Percentiles rank a stretch among this genome's conserved stretches.
These are phyloP conservation scores for Trichoderma gamsii DNA, from an alignment of 495 filamentous ascomycete species.

Conservation along the genomic window DNA sequence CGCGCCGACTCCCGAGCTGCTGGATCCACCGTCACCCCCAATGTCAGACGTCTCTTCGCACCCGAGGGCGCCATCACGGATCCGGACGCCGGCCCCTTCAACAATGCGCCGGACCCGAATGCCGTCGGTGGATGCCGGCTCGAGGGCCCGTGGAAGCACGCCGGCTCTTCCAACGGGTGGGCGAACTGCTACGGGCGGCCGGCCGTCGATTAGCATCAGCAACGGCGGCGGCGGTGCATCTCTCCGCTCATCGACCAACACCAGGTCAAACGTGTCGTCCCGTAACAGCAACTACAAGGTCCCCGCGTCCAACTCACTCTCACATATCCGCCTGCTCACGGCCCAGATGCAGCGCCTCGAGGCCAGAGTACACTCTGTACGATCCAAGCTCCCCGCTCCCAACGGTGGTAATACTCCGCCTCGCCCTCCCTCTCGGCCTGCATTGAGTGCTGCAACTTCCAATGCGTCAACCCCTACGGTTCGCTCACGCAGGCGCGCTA, in stretches of 20 bases:
- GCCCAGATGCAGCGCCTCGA: slow-evolving; percentile 96
- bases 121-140: slow-evolving; percentile 36
- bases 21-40: slow-evolving; percentile 53
- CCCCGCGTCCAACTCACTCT: slow-evolving; percentile 78
- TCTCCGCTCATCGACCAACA: slow-evolving; percentile 27
- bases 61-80: slow-evolving; percentile 28
- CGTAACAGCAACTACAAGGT: slow-evolving; percentile 43
- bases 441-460: slow-evolving; percentile 41
- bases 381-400: slow-evolving; percentile 83
- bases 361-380: slow-evolving; percentile 84
- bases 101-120: slow-evolving; percentile 40
- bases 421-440: slow-evolving; percentile 65
- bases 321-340: slow-evolving; percentile 86
- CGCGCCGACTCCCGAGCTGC: slow-evolving; percentile 38
- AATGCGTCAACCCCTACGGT: slow-evolving; percentile 67
- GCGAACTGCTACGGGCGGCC: slow-evolving; percentile 23
- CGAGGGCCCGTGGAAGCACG: not conserved
- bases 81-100: slow-evolving; percentile 29
- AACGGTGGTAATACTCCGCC: slow-evolving; percentile 61
- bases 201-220: slow-evolving; percentile 19
- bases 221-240: slow-evolving; percentile 27
- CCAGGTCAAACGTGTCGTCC: slow-evolving; percentile 24
- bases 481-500: slow-evolving; percentile 55
- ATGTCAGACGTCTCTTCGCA: slow-evolving; percentile 73
- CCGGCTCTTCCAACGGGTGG: slow-evolving; percentile 22